A percentile compares a stretch with the other conserved stretches of the same genome.
These are phyloP conservation scores for Solanum appendiculatum DNA, from an alignment of 257 asterid genomes.

Conservation along the genomic window DNA sequence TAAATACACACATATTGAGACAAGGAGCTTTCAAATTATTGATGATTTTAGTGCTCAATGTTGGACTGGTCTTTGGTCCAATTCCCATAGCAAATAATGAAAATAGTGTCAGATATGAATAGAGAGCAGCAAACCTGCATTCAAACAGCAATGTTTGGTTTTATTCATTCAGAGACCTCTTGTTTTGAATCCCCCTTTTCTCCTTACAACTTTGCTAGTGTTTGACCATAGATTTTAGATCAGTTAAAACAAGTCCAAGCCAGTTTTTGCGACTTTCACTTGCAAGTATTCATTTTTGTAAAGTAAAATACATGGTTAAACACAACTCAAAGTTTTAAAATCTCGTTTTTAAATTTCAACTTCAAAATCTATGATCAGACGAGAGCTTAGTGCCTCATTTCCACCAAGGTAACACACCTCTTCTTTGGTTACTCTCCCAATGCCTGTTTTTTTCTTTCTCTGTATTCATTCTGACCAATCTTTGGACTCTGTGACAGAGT, in stretches of 20 bases:
- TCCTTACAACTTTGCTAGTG: not conserved
- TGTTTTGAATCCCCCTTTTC: not conserved
- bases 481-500: conserved; percentile 22
- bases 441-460: conserved; percentile 6
- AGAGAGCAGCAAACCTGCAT: not conserved
- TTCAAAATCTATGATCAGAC: not conserved
- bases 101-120: conserved; percentile 34
- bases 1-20: not conserved
- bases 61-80: conserved; percentile 76
- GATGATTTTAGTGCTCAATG: conserved; percentile 10
- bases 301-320: no score
- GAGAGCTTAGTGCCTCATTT: not conserved
- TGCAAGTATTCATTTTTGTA: no score
- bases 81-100: conserved; percentile 51
- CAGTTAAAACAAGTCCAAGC: no score
- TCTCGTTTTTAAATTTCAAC: not conserved
- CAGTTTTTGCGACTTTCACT: no score
- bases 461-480: conserved; percentile 25
- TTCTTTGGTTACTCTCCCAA: conserved; percentile 30
- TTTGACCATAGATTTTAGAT: not conserved
- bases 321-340: no score
- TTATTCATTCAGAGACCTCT: not conserved
- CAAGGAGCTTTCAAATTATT: not conserved
- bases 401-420: not conserved
- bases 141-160: not conserved